These are phyloP conservation scores for Wickerhamiella domercqiae DNA, from an alignment of 805 yeast genomes.

Conservation along the genomic window DNA sequence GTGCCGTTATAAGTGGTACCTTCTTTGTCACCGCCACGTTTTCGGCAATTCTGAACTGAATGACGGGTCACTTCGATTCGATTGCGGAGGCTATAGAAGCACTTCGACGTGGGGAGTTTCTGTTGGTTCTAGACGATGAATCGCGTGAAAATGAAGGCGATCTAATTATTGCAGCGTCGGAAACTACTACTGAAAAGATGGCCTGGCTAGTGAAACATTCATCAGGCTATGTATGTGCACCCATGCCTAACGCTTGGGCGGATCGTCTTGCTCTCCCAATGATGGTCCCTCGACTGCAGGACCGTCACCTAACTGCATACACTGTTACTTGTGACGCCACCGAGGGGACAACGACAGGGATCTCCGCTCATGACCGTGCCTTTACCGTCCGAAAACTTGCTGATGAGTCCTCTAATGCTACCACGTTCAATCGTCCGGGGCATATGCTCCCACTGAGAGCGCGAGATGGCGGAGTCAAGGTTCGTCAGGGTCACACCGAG, in stretches of 20 bases:
- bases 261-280: constrained; percentile 66
- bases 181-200: constrained; percentile 68
- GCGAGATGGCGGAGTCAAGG: constrained; percentile 61
- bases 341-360: constrained; percentile 92
- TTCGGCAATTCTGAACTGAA: no score
- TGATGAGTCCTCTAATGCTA: constrained; percentile 36
- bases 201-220: constrained; percentile 72
- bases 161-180: constrained; percentile 80
- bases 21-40: no score
- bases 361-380: constrained; percentile 87
- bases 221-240: constrained; percentile 86
- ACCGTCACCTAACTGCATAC: constrained; percentile 93
- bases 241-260: constrained; percentile 62
- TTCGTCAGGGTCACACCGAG: constrained; percentile 92
- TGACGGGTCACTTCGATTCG: constrained; percentile 29
- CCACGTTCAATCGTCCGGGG: constrained; percentile 79
- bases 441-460: constrained; percentile 90
- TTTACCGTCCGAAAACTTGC: constrained; percentile 65
- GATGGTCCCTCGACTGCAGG: constrained; percentile 50
- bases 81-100: constrained; percentile 63
- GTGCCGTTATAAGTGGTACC: no score
- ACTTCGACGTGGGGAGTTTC: constrained; percentile 60
- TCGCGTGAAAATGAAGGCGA: constrained; percentile 96
- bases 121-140: constrained; percentile 95
- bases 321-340: constrained; percentile 79